Evolutionary conservation across 495 filamentous ascomycete genomes (phyloP), one percentile per base, ranked within the genome.

Genomic region (Astrothelium subdiscretum): DNA sequence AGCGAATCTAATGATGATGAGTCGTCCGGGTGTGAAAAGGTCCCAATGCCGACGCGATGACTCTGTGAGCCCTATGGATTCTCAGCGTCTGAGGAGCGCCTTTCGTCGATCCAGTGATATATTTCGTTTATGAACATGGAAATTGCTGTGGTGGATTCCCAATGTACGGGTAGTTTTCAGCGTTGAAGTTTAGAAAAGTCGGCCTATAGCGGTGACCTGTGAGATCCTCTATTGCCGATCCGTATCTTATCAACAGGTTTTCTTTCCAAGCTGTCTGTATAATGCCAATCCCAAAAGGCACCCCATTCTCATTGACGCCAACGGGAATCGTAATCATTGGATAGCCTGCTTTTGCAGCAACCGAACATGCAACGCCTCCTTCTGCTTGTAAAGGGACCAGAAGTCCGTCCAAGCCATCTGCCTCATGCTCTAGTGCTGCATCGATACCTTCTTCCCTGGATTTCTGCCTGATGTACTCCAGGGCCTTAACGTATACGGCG

Each of bases 271-370:
- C 65, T 6, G 62, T 67, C 12, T 69, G 67, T n/a, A 69, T 65
- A 22, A 69, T 31, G 2, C 67, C 67, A n/a, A 69, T 60, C 31
- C 69, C 63, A 38, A 70, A 59, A 12, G 69, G 69, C 8, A 69
- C n/a, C 0, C 67, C 65, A 5, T 59, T 60, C 1, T 48, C 12
- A 31, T 67, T 67, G 5, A 65, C 29, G 18, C 65, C 67, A 12
- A 70, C 59, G 2, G 69, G 69, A 31, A 70, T 57, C n/a, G 62
- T 67, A 22, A 69, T 67, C 22, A 70, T 70, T 3, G 67, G 69
- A 51, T 70, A 70, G 13, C 62, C 69, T 67, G 69, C 69, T 65
- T 71, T 68, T 15, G 68, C 69, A 26, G 69, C 69, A 58, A 71
- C 32, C 27, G 65, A 65, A 43, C 67, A 68, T 18, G 65, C 69